These are phyloP conservation scores for Dactylella cylindrospora DNA, from an alignment of 2,329 filamentous ascomycete genomes.

Conservation along the genomic window DNA sequence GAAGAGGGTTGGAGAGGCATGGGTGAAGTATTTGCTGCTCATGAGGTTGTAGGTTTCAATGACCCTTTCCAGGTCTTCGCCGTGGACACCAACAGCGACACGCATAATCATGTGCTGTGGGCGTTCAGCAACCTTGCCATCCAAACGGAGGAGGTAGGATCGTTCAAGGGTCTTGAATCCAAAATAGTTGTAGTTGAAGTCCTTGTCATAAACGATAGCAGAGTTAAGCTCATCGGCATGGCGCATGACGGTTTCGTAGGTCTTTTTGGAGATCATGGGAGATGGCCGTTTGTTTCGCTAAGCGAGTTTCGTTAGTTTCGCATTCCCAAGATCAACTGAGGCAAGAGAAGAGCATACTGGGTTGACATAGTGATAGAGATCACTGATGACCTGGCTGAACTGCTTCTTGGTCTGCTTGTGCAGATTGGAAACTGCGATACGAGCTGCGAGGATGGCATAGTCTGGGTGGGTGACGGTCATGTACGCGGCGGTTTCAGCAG, in stretches of 20 bases:
- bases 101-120: slow-evolving; percentile 99
- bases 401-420: slow-evolving; percentile 99
- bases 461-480: slow-evolving; percentile 99
- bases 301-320: neutral
- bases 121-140: slow-evolving; percentile 94
- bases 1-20: slow-evolving; percentile 96
- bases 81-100: slow-evolving; percentile 95
- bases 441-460: slow-evolving; percentile 96
- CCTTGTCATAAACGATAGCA: slow-evolving; percentile 96
- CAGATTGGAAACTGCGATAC: slow-evolving; percentile 97
- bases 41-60: slow-evolving; percentile 98
- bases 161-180: slow-evolving; percentile 99
- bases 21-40: slow-evolving; percentile 98
- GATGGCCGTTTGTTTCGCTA: slow-evolving; percentile 74
- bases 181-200: slow-evolving; percentile 99
- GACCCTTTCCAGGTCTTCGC: slow-evolving; percentile 88
- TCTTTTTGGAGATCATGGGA: slow-evolving; percentile 92
- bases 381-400: slow-evolving; percentile 90
- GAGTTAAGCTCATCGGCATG: slow-evolving; percentile 98
- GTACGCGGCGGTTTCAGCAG: slow-evolving; percentile 97
- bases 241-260: slow-evolving; percentile 90
- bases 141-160: slow-evolving; percentile 92
- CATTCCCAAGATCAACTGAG: neutral
- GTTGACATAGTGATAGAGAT: slow-evolving; percentile 95
- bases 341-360: slow-evolving; percentile 54